These are phyloP conservation scores for Phytophthora lateralis DNA, from an alignment of 352 stramenopile genomes.

Conservation along the genomic window DNA sequence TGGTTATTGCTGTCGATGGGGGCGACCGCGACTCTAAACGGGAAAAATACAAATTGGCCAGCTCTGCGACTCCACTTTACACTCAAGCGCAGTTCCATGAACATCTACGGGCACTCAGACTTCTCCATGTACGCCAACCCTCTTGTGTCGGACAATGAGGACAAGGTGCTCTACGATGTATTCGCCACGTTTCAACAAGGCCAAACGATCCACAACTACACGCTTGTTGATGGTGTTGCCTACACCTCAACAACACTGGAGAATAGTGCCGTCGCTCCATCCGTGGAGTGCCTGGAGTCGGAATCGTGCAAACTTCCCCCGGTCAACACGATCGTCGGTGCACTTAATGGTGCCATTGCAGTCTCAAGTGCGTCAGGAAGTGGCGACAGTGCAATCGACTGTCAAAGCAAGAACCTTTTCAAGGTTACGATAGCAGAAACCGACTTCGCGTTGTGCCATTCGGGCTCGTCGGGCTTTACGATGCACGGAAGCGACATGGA, in stretches of 20 bases:
- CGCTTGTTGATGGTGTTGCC: slow-evolving; percentile 27
- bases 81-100: slow-evolving; percentile 42
- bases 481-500: slow-evolving; percentile 26
- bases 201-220: slow-evolving; percentile 30
- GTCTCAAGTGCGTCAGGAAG: slow-evolving; percentile 3
- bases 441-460: slow-evolving; percentile 20
- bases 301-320: slow-evolving; percentile 17
- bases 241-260: slow-evolving; percentile 24
- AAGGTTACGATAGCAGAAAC: slow-evolving; percentile 12
- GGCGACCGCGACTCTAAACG: not conserved
- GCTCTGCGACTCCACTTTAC: slow-evolving; percentile 35
- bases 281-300: slow-evolving; percentile 18
- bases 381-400: not conserved
- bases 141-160: slow-evolving; percentile 6
- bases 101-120: slow-evolving; percentile 28
- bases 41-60: slow-evolving; percentile 9
- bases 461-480: slow-evolving; percentile 18
- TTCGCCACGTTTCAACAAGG: slow-evolving; percentile 25
- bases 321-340: slow-evolving; percentile 23
- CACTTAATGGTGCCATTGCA: slow-evolving; percentile 12
- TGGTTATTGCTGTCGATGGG: not conserved
- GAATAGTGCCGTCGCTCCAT: not conserved
- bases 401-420: slow-evolving; percentile 1
- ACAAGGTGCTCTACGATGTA: slow-evolving; percentile 33
- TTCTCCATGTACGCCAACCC: slow-evolving; percentile 39